phyloP scores from a whole-genome alignment of 2,329 filamentous ascomycete genomes.

The Lojkania enalia region DNA sequence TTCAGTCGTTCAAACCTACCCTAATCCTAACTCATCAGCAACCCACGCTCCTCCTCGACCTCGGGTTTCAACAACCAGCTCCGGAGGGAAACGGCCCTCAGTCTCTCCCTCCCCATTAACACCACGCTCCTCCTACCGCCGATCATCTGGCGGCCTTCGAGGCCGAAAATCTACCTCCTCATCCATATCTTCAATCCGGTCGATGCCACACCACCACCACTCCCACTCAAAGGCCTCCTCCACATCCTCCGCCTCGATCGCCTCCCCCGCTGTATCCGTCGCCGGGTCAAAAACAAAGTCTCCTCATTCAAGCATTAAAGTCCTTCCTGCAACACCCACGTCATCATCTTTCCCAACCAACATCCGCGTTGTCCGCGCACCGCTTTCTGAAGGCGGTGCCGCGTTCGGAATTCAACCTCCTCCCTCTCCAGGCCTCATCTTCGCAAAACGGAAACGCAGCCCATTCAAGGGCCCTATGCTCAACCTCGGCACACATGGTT shows the following conservation, averaged over 20 bases:
- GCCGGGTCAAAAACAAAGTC: conserved; percentile 67
- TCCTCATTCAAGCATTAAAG: conserved; percentile 86
- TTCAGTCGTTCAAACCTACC: conserved; percentile 40
- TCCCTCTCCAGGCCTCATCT: conserved; percentile 67
- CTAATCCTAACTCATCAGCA: conserved; percentile 43
- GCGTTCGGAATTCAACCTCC: conserved; percentile 60
- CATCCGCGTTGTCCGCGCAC: conserved; percentile 75
- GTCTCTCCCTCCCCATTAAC: conserved; percentile 86
- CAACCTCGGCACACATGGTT: conserved; percentile 49
- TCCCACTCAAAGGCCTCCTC: conserved; percentile 94
- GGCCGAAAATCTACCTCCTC: conserved; percentile 96
- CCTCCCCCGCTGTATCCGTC: conserved; percentile 48
- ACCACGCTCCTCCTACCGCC: conserved; percentile 81
- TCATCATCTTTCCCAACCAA: conserved; percentile 75
- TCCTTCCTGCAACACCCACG: conserved; percentile 89
- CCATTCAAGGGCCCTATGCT: conserved; percentile 79
- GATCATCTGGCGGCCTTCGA: conserved; percentile 78
- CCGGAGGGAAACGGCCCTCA: conserved; percentile 64
- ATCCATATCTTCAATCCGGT: conserved; percentile 89
- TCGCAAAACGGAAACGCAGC: conserved; percentile 79
- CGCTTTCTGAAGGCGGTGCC: conserved; percentile 48
- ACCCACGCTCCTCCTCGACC: conserved; percentile 47
- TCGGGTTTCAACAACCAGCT: conserved; percentile 49
- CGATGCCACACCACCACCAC: conserved; percentile 74
- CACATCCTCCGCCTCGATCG: conserved; percentile 74